Percentiles rank a stretch among this genome's conserved stretches.
phyloP scores from a whole-genome alignment of 306 rosid species.

The Abrus precatorius region DNA sequence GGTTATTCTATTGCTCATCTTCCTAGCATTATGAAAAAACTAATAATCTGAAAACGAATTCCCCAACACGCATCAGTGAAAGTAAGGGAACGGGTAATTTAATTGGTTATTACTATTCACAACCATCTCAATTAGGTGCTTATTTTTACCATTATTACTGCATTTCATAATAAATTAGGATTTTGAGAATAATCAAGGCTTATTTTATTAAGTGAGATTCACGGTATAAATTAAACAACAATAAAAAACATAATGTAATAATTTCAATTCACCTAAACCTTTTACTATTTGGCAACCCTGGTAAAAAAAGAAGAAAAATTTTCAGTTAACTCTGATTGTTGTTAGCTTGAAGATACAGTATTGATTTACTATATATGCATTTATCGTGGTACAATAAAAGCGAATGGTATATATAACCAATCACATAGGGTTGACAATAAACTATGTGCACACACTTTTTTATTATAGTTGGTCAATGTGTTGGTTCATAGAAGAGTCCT shows the following conservation, averaged over 20 bases:
- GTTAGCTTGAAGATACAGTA: too few species aligned
- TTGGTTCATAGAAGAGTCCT: not conserved
- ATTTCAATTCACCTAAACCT: too few species aligned
- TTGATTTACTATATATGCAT: too few species aligned
- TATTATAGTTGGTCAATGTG: not conserved
- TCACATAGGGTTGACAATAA: not conserved
- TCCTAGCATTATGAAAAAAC: too few species aligned
- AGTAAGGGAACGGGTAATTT: not conserved
- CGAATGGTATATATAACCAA: not conserved
- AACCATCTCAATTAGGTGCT: not conserved
- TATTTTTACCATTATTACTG: not conserved
- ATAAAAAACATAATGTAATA: not conserved
- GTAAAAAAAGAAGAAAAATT: too few species aligned
- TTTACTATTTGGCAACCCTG: too few species aligned
- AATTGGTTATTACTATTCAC: not conserved
- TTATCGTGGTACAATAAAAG: too few species aligned
- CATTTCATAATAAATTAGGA: not conserved
- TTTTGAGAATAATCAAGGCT: not conserved
- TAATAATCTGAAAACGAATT: too few species aligned
- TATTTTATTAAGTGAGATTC: too few species aligned
- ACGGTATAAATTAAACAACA: too few species aligned
- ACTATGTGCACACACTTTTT: not conserved
- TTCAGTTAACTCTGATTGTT: too few species aligned
- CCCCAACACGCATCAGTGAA: not conserved
- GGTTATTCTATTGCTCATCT: too few species aligned